Evolutionary conservation across 208 protist genomes (phyloP).

Genomic region (Phytomonas sp.): DNA sequence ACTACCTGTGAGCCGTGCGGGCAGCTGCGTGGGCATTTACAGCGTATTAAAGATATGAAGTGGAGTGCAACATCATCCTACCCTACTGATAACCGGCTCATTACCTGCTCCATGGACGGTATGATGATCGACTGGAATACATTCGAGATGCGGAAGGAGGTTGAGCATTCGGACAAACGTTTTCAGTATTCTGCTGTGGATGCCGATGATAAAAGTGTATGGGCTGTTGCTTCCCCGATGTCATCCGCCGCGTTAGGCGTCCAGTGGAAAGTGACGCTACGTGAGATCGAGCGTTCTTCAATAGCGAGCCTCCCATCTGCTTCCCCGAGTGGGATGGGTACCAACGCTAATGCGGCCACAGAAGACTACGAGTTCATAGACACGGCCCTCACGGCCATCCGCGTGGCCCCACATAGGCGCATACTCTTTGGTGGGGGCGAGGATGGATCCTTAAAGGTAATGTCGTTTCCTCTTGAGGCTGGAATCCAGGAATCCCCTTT

Average conservation of each 20-base stretch:
- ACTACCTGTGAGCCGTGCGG: conserved; percentile 89
- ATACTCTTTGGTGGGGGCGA: conserved; percentile 89
- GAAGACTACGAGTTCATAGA: conserved; percentile 79
- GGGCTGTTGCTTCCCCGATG: conserved; percentile 79
- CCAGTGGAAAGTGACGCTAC: conserved; percentile 83
- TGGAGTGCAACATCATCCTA: conserved; percentile 79
- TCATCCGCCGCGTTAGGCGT: conserved; percentile 51
- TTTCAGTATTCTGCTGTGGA: conserved; percentile 85
- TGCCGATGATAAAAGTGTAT: conserved; percentile 81
- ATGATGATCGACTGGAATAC: conserved; percentile 93
- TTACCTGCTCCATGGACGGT: conserved; percentile 91
- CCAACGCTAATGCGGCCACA: conserved; percentile 20
- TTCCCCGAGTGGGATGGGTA: conserved; percentile 5
- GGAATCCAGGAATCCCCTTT: conserved; percentile 61
- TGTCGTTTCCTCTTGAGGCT: conserved; percentile 81
- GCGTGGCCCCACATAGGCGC: conserved; percentile 76
- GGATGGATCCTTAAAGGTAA: conserved; percentile 85
- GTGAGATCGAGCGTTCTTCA: conserved; percentile 60
- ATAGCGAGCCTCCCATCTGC: neutral
- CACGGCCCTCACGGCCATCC: conserved; percentile 52
- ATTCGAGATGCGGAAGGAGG: conserved; percentile 71
- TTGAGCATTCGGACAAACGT: conserved; percentile 87
- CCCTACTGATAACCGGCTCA: conserved; percentile 86
- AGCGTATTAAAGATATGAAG: conserved; percentile 80
- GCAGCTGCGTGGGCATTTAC: conserved; percentile 90